Conservation (phyloP, 345 rosid genomes). For the Luvunga scandens region DNA sequence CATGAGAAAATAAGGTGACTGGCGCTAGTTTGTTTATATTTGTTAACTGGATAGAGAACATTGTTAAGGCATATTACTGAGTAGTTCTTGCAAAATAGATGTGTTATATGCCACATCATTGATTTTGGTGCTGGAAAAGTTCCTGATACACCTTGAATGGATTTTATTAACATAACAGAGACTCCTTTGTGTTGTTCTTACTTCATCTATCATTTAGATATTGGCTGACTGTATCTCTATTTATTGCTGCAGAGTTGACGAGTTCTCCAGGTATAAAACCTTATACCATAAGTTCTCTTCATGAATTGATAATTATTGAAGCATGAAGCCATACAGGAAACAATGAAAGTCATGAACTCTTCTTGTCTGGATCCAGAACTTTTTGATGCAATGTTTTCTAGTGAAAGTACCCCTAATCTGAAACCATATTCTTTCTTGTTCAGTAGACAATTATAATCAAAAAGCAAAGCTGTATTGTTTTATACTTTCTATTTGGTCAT, state of each 20-base stretch:
- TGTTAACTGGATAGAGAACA: neutral
- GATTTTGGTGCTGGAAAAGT: neutral
- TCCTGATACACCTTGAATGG: neutral
- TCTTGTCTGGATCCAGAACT: neutral
- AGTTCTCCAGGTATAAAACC: conserved; percentile 77
- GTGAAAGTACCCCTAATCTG: neutral
- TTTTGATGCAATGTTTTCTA: neutral
- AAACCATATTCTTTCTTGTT: neutral
- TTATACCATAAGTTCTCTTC: neutral
- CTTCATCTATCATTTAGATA: conserved; percentile 20
- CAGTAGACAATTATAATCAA: neutral
- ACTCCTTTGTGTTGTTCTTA: conserved; percentile 24
- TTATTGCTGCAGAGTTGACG: conserved; percentile 73
- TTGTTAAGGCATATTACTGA: conserved; percentile 13
- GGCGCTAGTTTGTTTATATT: conserved; percentile 12
- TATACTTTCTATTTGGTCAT: neutral
- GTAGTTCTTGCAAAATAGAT: conserved; percentile 7
- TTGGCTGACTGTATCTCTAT: conserved; percentile 27
- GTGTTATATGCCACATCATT: neutral
- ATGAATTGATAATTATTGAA: neutral
- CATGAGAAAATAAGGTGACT: conserved; percentile 92
- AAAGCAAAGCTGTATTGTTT: neutral
- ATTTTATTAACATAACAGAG: neutral
- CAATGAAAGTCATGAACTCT: neutral
- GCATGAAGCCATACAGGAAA: neutral